Percentiles rank a stretch among this genome's conserved stretches.
These are phyloP conservation scores for Terfezia boudieri DNA, from an alignment of 495 filamentous ascomycete species.

Conservation along the genomic window DNA sequence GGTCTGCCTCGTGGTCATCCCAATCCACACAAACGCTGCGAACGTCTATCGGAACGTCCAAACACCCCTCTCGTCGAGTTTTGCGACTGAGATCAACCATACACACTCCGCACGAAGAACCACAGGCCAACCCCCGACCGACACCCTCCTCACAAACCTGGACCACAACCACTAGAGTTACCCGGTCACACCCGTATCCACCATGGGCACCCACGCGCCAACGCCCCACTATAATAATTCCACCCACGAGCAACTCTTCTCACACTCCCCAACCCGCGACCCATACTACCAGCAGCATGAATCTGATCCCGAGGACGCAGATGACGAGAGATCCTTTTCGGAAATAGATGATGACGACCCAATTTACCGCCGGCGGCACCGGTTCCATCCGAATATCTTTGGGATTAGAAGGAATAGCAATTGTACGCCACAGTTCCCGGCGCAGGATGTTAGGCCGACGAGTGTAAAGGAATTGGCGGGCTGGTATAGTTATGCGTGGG, in stretches of 20 bases:
- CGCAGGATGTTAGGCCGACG: constrained; percentile 72
- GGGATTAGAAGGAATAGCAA: constrained; percentile 2
- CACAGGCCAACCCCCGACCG: no score
- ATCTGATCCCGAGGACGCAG: constrained; percentile 26
- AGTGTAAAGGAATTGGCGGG: constrained; percentile 71
- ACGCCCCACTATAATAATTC: not conserved
- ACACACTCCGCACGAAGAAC: no score
- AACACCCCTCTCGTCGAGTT: no score
- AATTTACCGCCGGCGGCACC: constrained; percentile 8
- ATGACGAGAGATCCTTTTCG: constrained; percentile 36
- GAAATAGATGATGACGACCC: constrained; percentile 19
- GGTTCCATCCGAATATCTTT: constrained; percentile 9
- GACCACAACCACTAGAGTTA: not conserved
- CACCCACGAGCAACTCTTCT: not conserved
- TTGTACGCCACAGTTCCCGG: constrained; percentile 31
- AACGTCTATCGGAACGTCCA: no score
- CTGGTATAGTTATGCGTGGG: constrained; percentile 94
- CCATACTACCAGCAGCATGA: not conserved
- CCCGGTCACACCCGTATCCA: not conserved
- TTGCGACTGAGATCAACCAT: no score
- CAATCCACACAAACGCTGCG: no score
- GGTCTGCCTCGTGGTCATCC: no score
- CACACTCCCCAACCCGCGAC: not conserved
- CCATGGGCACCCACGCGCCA: not conserved
- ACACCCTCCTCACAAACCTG: no score